Base-by-base conservation (phyloP, 1,284 basidiomycete genomes). In the Anthracocystis setariae region DNA sequence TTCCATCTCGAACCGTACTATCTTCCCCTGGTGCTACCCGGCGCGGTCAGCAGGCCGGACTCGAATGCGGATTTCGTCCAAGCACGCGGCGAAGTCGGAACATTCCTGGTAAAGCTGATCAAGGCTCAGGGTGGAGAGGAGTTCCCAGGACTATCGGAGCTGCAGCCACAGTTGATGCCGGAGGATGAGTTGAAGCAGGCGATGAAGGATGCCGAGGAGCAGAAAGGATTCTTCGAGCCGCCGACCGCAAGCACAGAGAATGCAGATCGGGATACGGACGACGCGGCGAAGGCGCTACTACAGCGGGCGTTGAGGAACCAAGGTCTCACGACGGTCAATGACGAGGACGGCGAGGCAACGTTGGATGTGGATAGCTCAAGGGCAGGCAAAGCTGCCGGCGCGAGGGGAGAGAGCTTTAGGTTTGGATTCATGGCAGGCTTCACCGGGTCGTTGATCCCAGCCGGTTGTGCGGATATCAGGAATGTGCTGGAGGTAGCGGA, bases 101-200 rank as follows among this genome's bases (percentile, higher is more conserved):
- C 25, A 2, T 49, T 54, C 21, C 20, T 43, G 17, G 57, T 73
- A 4, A 56, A 38, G 46, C 50, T 73, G 24, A 32, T 33, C 46
- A 73, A 73, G 42, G 18, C 21, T 10, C 27, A 55, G 5, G 21
- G 5, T 8, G 69, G 69, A 5, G 42, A 72, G 39, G 35, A 42
- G 0, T 67, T 72, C 33, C 42, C 48, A 33, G 64, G 60, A 7
- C 27, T 73, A 21, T 56, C 60, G 2, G 23, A 24, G 44, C 23
- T 73, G 21, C 60, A 73, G 27, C 64, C 70, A 2, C 64, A 64
- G 38, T 27, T 73, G 10, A 13, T 73, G 20, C 70, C 70, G 2
- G 70, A 73, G 8, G 64, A 67, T 10, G 51, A 68, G 35, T 39
- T 73, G 8, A 51, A 54, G 45, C 51, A 56, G 25, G 64, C 64